Percentiles rank a stretch among this genome's conserved stretches.
phyloP scores from a whole-genome alignment of 345 rosid species.

The Linum tenue region DNA sequence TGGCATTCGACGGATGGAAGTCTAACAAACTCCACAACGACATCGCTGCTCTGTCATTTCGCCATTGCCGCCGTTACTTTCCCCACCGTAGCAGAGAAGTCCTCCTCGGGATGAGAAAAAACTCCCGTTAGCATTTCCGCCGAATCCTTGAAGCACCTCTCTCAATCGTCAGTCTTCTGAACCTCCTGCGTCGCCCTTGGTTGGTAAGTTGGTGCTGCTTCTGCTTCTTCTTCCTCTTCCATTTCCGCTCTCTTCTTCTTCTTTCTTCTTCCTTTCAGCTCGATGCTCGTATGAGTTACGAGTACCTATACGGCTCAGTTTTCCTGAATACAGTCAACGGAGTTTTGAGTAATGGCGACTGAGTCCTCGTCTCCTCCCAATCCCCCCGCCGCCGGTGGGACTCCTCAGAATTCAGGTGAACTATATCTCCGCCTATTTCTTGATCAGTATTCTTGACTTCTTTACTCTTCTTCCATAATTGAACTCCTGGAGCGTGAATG shows the following conservation, averaged over 20 bases:
- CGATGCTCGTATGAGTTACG: neutral
- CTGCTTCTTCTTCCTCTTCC: neutral
- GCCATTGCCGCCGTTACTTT: too few species aligned
- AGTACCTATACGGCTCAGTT: neutral
- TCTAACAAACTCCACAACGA: too few species aligned
- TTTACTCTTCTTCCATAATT: neutral
- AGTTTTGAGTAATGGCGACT: constrained; percentile 27
- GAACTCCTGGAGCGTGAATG: neutral
- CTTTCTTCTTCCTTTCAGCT: neutral
- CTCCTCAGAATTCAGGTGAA: constrained; percentile 28
- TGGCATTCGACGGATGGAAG: too few species aligned
- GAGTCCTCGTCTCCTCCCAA: constrained; percentile 26
- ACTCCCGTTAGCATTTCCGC: too few species aligned
- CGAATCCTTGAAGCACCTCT: too few species aligned
- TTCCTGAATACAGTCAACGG: constrained; percentile 9
- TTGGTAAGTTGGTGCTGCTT: too few species aligned
- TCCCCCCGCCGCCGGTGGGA: constrained; percentile 12
- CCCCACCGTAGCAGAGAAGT: too few species aligned
- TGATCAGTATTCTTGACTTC: neutral
- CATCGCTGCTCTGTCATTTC: too few species aligned
- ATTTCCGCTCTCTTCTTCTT: too few species aligned
- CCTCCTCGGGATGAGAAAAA: too few species aligned
- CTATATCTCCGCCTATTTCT: neutral
- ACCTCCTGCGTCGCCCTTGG: too few species aligned
- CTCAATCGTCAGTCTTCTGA: too few species aligned